phyloP scores from a whole-genome alignment of 805 yeast genomes.

The Hanseniaspora lindneri region DNA sequence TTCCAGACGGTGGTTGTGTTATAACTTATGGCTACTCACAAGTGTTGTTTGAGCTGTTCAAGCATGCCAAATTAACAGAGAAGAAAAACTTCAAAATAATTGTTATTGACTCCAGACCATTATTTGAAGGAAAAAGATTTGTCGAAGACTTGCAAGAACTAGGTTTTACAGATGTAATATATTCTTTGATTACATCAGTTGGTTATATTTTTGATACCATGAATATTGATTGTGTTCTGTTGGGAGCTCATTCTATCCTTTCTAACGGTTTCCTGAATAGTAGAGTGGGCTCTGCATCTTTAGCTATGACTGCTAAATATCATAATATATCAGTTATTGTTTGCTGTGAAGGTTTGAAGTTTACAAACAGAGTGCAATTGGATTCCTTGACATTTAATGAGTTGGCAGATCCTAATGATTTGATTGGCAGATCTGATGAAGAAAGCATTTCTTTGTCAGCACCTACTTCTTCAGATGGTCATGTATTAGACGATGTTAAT shows the following conservation, averaged over 20 bases:
- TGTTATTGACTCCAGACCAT: slow-evolving; percentile 84
- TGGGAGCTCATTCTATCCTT: slow-evolving; percentile 95
- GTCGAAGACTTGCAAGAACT: slow-evolving; percentile 49
- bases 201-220: slow-evolving; percentile 63
- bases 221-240: slow-evolving; percentile 69
- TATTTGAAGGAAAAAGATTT: slow-evolving; percentile 80
- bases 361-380: slow-evolving; percentile 86
- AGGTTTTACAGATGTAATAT: slow-evolving; percentile 53
- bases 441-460: slow-evolving; percentile 18
- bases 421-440: slow-evolving; percentile 43
- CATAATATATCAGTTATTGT: slow-evolving; percentile 89
- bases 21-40: slow-evolving; percentile 81
- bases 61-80: slow-evolving; percentile 49
- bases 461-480: background rate
- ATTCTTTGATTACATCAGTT: slow-evolving; percentile 67
- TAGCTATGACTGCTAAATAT: slow-evolving; percentile 81
- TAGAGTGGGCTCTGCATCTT: slow-evolving; percentile 86
- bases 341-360: slow-evolving; percentile 89
- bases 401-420: slow-evolving; percentile 66
- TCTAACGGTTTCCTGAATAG: slow-evolving; percentile 89
- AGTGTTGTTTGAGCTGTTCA: slow-evolving; percentile 64
- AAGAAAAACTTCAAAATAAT: slow-evolving; percentile 67
- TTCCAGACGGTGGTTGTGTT: slow-evolving; percentile 62
- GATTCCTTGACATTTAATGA: slow-evolving; percentile 94
- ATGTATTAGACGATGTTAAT: slow-evolving; percentile 7